Evolutionary conservation across 805 yeast genomes (phyloP), one percentile per base, ranked within the genome.

Genomic region (Teunomyces lycoperdinae): DNA sequence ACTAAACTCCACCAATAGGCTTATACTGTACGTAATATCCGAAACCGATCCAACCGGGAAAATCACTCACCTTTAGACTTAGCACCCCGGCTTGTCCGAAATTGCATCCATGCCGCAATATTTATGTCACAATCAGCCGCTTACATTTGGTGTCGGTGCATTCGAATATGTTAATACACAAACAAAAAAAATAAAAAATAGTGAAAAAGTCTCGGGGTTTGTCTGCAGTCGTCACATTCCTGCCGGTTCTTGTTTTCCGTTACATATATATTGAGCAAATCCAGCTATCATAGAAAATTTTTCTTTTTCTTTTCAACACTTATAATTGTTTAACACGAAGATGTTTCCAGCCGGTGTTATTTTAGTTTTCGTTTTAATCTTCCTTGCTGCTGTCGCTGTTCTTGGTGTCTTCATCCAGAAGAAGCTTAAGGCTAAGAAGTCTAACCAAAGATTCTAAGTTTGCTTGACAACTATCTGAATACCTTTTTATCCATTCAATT

Each of bases 331-430:
- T 36, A 42, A 34, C 43, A 31, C 43, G 16, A 61, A 62, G 64
- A 83, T 81, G 85, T 75, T 83, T 64, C 87, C 89, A 68, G 76
- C 83, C 55, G 89, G 89, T 72, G 88, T 84, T 73, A 83, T 83
- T 68, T 75, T 83, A 66, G 89, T 84, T 57, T 82, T 83, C 71
- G 71, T 68, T 55, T 74, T 80, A 63, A 55, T 80, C 53, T 79
- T 79, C 71, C 78, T 77, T 64, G 79, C 76, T 48, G 55, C 55
- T 55, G 50, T 50, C 40, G 63, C 62, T 53, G 56, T 76, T 48
- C 49, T 57, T 53, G 67, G 66, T 60, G 62, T 73, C 50, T 59
- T 63, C 55, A 52, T 69, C 60, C 66, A 63, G 51, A 76, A 73
- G 73, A 66, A 61, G 55, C 38, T 74, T 53, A 70, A 69, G 64